These are phyloP conservation scores for Geranomyces variabilis DNA, from an alignment of 192 early-diverging fungal species.

Conservation along the genomic window DNA sequence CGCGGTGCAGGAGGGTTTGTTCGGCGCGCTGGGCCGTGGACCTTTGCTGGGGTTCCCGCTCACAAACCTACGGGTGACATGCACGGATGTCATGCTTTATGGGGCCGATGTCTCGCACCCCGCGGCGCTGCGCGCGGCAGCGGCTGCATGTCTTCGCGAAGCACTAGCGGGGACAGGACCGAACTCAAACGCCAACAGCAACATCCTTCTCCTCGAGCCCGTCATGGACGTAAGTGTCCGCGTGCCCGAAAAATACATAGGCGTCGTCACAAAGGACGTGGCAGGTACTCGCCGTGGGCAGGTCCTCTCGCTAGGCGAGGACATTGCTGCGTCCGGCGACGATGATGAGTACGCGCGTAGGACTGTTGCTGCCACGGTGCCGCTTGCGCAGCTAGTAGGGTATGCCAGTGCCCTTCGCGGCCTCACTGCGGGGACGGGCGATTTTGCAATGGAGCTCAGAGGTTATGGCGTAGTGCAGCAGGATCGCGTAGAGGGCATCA, in stretches of 20 bases:
- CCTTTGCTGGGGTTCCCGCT: slow-evolving; percentile 79
- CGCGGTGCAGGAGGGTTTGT: slow-evolving; percentile 70
- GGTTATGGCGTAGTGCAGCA: slow-evolving; percentile 79
- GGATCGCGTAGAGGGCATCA: slow-evolving; percentile 70
- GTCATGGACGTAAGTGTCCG: slow-evolving; percentile 76
- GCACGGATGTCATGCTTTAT: slow-evolving; percentile 26
- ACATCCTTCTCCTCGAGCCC: slow-evolving; percentile 70
- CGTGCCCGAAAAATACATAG: slow-evolving; percentile 73
- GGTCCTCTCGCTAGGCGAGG: slow-evolving; percentile 59
- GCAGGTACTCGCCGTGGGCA: slow-evolving; percentile 75
- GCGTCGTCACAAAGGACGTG: slow-evolving; percentile 78
- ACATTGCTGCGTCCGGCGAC: slow-evolving; percentile 18
- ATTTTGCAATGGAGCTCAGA: slow-evolving; percentile 81
- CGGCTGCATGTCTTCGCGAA: slow-evolving; percentile 35
- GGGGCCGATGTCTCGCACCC: slow-evolving; percentile 38
- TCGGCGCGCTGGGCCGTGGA: slow-evolving; percentile 72
- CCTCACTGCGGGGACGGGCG: slow-evolving; percentile 84
- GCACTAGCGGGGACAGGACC: too few species aligned
- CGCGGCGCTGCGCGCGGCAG: slow-evolving; percentile 50
- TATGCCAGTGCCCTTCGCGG: slow-evolving; percentile 81
- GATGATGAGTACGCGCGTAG: slow-evolving; percentile 20
- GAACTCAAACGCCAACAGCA: background rate
- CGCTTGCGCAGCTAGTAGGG: slow-evolving; percentile 81
- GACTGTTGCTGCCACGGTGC: slow-evolving; percentile 45
- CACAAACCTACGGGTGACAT: slow-evolving; percentile 48